Evolutionary conservation across 371 early-diverging fungal genomes (phyloP).

Genomic region (Globomyces sp.): DNA sequence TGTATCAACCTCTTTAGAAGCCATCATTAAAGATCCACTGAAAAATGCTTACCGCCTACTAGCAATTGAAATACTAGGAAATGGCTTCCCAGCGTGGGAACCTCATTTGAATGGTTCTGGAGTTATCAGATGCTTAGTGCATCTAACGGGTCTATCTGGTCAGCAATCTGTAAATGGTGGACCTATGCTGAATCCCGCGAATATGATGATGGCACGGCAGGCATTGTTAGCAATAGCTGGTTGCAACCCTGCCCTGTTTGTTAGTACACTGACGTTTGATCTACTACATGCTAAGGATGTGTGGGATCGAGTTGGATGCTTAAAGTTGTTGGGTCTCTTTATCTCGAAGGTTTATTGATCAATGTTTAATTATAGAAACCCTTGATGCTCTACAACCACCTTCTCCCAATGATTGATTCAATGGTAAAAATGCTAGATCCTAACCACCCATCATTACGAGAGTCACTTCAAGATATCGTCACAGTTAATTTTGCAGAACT

Average conservation of each 20-base stretch:
- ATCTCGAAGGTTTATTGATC: constrained; percentile 59
- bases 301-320: constrained; percentile 54
- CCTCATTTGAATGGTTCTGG: constrained; percentile 69
- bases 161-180: constrained; percentile 10
- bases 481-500: constrained; percentile 76
- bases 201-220: constrained; percentile 58
- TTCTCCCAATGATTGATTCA: constrained; percentile 69
- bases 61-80: constrained; percentile 74
- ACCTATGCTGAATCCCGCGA: constrained; percentile 2
- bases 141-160: constrained; percentile 45
- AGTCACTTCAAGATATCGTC: constrained; percentile 63
- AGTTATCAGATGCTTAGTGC: constrained; percentile 66
- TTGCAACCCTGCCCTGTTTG: constrained; percentile 66
- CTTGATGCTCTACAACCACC: constrained; percentile 56
- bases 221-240: constrained; percentile 74
- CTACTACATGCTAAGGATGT: constrained; percentile 64
- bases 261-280: constrained; percentile 72
- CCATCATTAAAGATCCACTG: constrained; percentile 51
- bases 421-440: constrained; percentile 86
- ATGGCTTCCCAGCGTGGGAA: constrained; percentile 79
- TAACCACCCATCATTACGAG: constrained; percentile 70
- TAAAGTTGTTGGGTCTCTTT: constrained; percentile 71
- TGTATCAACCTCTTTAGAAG: constrained; percentile 43
- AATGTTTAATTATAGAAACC: constrained; percentile 54
- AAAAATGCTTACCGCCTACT: constrained; percentile 59